Percentiles rank a stretch among this genome's conserved stretches.
Evolutionary conservation across 2,329 filamentous ascomycete species (phyloP).

Genomic region (Blumeriella jaapii): DNA sequence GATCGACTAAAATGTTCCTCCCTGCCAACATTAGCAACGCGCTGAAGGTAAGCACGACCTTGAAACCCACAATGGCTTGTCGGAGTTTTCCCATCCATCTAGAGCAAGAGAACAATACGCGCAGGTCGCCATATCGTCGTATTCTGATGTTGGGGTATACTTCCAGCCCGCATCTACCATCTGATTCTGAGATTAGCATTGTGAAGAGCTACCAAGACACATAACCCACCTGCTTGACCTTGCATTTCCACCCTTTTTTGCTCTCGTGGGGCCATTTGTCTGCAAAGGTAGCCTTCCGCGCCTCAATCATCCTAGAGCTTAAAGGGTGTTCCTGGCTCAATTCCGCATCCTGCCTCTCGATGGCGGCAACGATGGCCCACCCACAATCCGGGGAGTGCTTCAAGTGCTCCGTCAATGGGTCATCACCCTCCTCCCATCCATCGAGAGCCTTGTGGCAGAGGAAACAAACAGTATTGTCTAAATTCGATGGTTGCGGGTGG

Average conservation of each 20-base stretch:
- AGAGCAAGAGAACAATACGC: conserved; percentile 81
- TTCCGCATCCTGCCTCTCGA: conserved; percentile 49
- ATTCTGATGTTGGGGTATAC: conserved; percentile 74
- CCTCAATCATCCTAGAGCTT: conserved; percentile 57
- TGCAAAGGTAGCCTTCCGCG: conserved; percentile 74
- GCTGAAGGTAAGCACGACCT: conserved; percentile 1
- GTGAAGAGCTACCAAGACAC: background rate
- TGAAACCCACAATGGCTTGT: conserved; percentile 66
- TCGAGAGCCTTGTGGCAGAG: conserved; percentile 74
- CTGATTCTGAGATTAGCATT: conserved; percentile 33
- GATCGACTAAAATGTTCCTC: conserved; percentile 78
- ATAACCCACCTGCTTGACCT: conserved; percentile 64
- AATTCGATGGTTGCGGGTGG: conserved; percentile 59
- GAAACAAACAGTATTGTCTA: conserved; percentile 86
- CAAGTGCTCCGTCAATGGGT: conserved; percentile 74
- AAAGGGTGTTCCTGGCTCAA: conserved; percentile 64
- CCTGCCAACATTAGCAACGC: conserved; percentile 33
- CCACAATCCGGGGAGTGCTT: conserved; percentile 73
- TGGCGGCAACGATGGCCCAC: conserved; percentile 65
- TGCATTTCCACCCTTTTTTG: conserved; percentile 83
- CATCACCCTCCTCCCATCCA: conserved; percentile 83
- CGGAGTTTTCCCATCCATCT: conserved; percentile 88
- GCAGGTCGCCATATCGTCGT: conserved; percentile 82
- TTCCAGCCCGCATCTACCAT: conserved; percentile 90
- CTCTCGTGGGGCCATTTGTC: conserved; percentile 79